Evolutionary conservation across 139 green algal genomes (phyloP).

Genomic region (Edaphochlamys debaryana): DNA sequence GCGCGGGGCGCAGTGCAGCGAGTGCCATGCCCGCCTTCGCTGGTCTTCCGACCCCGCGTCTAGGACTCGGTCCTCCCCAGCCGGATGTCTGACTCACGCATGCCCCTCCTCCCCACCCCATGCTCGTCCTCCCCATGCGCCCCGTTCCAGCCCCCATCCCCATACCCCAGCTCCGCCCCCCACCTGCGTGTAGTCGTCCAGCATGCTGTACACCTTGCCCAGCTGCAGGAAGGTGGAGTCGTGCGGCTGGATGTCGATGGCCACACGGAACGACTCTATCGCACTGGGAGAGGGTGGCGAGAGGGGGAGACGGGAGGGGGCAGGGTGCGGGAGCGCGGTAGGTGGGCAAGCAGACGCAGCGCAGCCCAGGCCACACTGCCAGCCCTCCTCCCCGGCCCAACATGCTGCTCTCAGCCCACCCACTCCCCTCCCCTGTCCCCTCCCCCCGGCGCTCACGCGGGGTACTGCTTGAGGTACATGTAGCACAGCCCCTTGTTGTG

Average conservation of each 20-base stretch:
- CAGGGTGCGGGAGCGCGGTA: background rate
- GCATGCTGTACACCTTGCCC: constrained; percentile 66
- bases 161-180: background rate
- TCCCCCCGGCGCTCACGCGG: constrained; percentile 18
- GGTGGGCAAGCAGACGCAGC: background rate
- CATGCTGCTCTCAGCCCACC: no score
- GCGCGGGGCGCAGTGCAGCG: no score
- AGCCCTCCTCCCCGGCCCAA: background rate
- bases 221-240: constrained; percentile 81
- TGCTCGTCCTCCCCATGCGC: no score
- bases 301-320: background rate
- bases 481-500: constrained; percentile 79
- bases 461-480: constrained; percentile 67
- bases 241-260: constrained; percentile 77
- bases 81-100: no score
- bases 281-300: constrained; percentile 46
- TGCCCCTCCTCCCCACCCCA: no score
- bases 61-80: no score
- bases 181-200: constrained; percentile 52
- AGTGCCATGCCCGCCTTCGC: no score
- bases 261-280: constrained; percentile 67
- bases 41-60: no score
- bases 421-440: background rate
- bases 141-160: background rate
- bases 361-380: background rate